These are phyloP conservation scores for Xerocomellus amylosporus DNA, from an alignment of 768 basidiomycete species.

Conservation along the genomic window DNA sequence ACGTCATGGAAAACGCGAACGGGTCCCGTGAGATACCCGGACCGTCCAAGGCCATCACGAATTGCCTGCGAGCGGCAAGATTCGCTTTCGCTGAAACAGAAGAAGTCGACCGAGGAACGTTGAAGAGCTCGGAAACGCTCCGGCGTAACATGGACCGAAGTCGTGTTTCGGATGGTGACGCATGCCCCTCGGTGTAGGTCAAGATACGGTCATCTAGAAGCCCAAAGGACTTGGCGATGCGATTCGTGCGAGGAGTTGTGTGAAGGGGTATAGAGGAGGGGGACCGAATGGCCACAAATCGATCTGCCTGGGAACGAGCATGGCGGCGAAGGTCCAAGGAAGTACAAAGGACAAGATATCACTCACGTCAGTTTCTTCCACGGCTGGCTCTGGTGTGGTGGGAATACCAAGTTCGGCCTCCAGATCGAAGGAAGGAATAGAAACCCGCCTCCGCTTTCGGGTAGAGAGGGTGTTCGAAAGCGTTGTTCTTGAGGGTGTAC, in stretches of 20 bases:
- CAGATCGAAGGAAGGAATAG: slow-evolving; percentile 39
- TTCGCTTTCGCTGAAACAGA: slow-evolving; percentile 57
- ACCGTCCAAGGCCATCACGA: slow-evolving; percentile 59
- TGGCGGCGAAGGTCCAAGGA: neutral
- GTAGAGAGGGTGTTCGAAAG: slow-evolving; percentile 40
- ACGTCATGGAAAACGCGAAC: slow-evolving; percentile 57
- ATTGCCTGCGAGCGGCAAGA: slow-evolving; percentile 51
- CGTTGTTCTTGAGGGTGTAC: slow-evolving; percentile 37
- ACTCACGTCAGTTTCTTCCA: slow-evolving; percentile 32
- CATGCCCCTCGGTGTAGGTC: slow-evolving; percentile 45
- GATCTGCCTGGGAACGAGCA: slow-evolving; percentile 45
- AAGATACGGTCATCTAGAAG: slow-evolving; percentile 55
- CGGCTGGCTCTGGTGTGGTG: slow-evolving; percentile 11
- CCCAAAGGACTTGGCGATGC: slow-evolving; percentile 62
- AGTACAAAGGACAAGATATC: neutral
- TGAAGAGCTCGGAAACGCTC: slow-evolving; percentile 52
- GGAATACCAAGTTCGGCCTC: slow-evolving; percentile 31
- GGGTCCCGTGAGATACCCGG: slow-evolving; percentile 56
- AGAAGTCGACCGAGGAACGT: slow-evolving; percentile 27
- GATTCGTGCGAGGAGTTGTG: slow-evolving; percentile 62
- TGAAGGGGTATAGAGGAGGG: slow-evolving; percentile 53
- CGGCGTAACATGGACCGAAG: slow-evolving; percentile 49
- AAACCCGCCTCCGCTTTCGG: slow-evolving; percentile 42
- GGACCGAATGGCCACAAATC: slow-evolving; percentile 57
- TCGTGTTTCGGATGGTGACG: slow-evolving; percentile 35